Base-by-base conservation (phyloP, 1,284 basidiomycete species). In the Papiliotrema nemorosa region DNA sequence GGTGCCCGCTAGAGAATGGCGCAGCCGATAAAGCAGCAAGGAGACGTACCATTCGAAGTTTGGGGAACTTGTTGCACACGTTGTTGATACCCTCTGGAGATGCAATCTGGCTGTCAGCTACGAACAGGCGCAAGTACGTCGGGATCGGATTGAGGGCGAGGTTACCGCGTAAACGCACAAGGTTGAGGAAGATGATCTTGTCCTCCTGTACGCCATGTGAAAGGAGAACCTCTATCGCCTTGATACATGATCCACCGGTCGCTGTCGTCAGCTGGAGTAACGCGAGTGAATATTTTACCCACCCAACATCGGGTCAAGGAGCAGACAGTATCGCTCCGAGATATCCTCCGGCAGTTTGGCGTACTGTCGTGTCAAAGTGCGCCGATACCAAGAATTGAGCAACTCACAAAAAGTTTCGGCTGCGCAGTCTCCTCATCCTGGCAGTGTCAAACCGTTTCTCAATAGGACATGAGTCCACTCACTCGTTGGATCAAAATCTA, bases 231-330 rank as follows among this genome's bases (percentile, higher is more conserved):
- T 97, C 90, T 46, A 97, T 89, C 0, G 94, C 94, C 74, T 97
- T 97, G 76, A 96, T 92, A 2, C 93, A 96, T 16, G 92, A 97
- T 38, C 96, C 94, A 29, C 94, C 94, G 0, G 94, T 98, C 0
- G 94, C 92, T 92, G 59, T 10, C 16, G 13, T 55, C 29, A 54
- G 49, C 33, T 29, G 13, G 18, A 31, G 18, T 12, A 10, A 26
- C 41, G 5, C 4, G 29, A 37, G n/a, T 18, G 20, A 20, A 18
- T 5, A 27, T 38, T 42, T 33, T 24, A 63, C 82, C 49, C 66
- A 90, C 90, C 90, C 36, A 98, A 84, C 94, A 98, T 98, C 1
- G 94, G 94, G 72, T 98, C 94, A 14, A 98, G 82, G 14, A 98
- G 82, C 31, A 98, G 83, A 43, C 94, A 90, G 74, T 94, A 98